These are phyloP conservation scores for Cercospora beticola DNA, from an alignment of 2,329 filamentous ascomycete species.

Conservation along the genomic window DNA sequence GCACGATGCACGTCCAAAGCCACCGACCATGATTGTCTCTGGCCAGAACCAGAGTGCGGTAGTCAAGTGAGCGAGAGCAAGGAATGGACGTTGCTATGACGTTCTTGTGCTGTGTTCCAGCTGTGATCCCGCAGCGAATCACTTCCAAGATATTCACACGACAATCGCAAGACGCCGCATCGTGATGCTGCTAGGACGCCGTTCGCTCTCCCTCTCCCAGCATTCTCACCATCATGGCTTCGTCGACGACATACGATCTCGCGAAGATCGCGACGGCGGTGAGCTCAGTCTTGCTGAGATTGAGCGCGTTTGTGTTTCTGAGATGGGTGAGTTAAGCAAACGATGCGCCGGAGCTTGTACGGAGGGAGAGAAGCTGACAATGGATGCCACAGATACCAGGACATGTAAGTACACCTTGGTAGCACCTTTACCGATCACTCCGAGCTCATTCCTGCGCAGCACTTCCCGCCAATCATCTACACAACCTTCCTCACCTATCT, in stretches of 20 bases:
- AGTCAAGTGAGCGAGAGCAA: neutral
- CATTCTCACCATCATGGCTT: neutral
- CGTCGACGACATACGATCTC: conserved; percentile 5
- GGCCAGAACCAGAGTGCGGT: neutral
- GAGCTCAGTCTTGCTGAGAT: conserved; percentile 32
- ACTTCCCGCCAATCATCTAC: conserved; percentile 35
- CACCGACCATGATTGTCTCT: neutral
- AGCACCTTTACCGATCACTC: conserved; percentile 1
- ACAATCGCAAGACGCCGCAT: conserved; percentile 1
- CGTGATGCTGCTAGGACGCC: conserved; percentile 19
- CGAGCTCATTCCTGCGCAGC: conserved; percentile 31
- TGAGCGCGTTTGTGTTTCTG: conserved; percentile 37
- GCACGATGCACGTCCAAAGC: neutral
- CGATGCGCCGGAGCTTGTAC: conserved; percentile 26
- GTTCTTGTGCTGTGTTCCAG: neutral
- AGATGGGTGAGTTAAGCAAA: conserved; percentile 36
- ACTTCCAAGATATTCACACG: neutral
- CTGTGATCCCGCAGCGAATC: neutral
- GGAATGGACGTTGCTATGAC: conserved; percentile 10
- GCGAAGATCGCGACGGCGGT: conserved; percentile 26
- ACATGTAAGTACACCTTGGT: conserved; percentile 32
- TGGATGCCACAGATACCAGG: conserved; percentile 36
- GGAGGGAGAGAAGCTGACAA: no score
- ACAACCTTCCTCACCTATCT: conserved; percentile 49
- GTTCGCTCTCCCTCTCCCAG: neutral